phyloP scores from a whole-genome alignment of 73 alveolate genomes.

The Symbiodinium pilosum region DNA sequence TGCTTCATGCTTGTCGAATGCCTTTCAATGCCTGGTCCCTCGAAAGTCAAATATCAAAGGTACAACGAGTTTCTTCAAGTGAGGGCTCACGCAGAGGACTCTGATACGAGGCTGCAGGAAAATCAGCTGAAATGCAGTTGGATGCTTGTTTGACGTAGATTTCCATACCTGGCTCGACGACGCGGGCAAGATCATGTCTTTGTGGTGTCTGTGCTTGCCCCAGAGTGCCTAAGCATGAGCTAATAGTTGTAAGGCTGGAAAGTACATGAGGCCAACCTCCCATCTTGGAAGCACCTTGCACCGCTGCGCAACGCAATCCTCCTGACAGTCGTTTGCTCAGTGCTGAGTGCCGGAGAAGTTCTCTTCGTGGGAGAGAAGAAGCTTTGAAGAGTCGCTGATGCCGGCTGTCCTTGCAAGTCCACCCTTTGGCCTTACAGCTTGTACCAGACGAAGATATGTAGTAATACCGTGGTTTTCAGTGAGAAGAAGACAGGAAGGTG shows the following conservation, averaged over 20 bases:
- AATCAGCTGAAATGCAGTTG: background rate
- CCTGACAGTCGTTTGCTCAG: slow-evolving; percentile 23
- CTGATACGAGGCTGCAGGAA: slow-evolving; percentile 19
- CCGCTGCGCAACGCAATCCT: slow-evolving; percentile 60
- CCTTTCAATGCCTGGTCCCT: background rate
- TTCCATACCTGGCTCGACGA: slow-evolving; percentile 22
- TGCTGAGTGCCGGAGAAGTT: too few relatives aligned
- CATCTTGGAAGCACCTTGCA: slow-evolving; percentile 66
- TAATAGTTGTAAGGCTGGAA: background rate
- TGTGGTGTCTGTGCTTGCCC: slow-evolving; percentile 24
- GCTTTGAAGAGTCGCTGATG: too few relatives aligned
- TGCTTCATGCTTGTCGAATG: background rate
- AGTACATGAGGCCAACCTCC: slow-evolving; percentile 53
- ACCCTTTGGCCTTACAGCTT: too few relatives aligned
- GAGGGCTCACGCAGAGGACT: slow-evolving; percentile 22
- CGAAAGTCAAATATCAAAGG: background rate
- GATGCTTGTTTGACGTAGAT: slow-evolving; percentile 22
- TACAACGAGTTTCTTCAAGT: background rate
- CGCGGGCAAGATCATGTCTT: slow-evolving; percentile 68
- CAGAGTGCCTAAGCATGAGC: background rate
- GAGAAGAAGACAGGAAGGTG: too few relatives aligned
- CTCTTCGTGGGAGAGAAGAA: too few relatives aligned
- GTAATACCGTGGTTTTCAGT: too few relatives aligned
- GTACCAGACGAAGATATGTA: too few relatives aligned
- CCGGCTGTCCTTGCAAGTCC: too few relatives aligned